Evolutionary conservation across 805 yeast genomes (phyloP).

Genomic region (Debaryomyces hansenii): DNA sequence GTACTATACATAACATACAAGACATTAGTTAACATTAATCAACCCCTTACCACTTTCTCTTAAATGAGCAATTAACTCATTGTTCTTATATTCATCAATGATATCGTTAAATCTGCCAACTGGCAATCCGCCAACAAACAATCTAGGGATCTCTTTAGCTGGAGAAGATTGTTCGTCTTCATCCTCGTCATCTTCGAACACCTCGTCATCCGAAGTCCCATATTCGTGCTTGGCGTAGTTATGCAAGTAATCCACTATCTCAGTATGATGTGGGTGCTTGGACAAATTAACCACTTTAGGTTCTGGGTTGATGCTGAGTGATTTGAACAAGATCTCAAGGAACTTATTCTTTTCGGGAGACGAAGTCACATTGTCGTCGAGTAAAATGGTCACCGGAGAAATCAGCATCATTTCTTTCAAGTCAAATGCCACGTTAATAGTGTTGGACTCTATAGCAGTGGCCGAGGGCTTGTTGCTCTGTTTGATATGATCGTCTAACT

Average conservation of each 20-base stretch:
- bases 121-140: conserved; percentile 36
- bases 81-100: conserved; percentile 17
- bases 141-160: conserved; percentile 25
- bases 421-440: conserved; percentile 19
- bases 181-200: conserved; percentile 5
- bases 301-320: conserved; percentile 31
- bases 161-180: conserved; percentile 6
- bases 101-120: conserved; percentile 27
- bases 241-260: conserved; percentile 25
- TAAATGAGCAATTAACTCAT: conserved; percentile 22
- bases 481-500: conserved; percentile 5
- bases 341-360: conserved; percentile 13
- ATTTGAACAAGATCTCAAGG: conserved; percentile 18
- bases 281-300: conserved; percentile 29
- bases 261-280: conserved; percentile 30
- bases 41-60: conserved; percentile 26
- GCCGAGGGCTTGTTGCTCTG: conserved; percentile 1
- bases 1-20: too few species aligned
- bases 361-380: conserved; percentile 18
- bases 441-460: neutral
- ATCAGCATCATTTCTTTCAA: conserved; percentile 34
- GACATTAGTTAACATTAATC: conserved; percentile 16
- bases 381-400: conserved; percentile 26
- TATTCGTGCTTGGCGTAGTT: conserved; percentile 11
- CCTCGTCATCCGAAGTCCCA: neutral